phyloP scores from a whole-genome alignment of 768 basidiomycete species.

The Lactifluus pinguis region DNA sequence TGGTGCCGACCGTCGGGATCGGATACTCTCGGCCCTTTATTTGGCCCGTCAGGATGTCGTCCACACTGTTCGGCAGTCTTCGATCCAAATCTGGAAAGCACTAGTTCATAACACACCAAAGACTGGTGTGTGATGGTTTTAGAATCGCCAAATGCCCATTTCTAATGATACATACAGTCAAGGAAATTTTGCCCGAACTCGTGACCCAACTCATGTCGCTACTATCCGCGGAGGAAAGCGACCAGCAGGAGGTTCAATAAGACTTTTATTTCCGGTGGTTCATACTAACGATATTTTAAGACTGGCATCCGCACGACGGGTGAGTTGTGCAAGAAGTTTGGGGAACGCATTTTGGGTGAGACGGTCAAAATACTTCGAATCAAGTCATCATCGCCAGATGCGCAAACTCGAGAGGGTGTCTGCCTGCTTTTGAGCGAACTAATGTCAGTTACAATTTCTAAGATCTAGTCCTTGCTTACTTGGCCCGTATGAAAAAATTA shows the following conservation, averaged over 20 bases:
- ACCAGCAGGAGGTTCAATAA: conserved; percentile 74
- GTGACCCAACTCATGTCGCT: conserved; percentile 68
- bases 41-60: conserved; percentile 91
- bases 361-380: conserved; percentile 71
- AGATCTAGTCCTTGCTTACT: conserved; percentile 1
- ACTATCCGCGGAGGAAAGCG: conserved; percentile 68
- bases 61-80: conserved; percentile 78
- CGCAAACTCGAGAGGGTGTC: conserved; percentile 70
- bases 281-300: conserved; percentile 30
- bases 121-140: conserved; percentile 48
- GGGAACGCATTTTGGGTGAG: conserved; percentile 81
- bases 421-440: conserved; percentile 83
- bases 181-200: conserved; percentile 85
- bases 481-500: conserved; percentile 26
- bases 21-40: conserved; percentile 85
- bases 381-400: conserved; percentile 51
- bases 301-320: conserved; percentile 81
- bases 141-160: neutral
- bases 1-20: conserved; percentile 80
- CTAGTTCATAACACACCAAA: conserved; percentile 90
- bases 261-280: neutral
- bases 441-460: conserved; percentile 43
- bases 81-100: conserved; percentile 97
- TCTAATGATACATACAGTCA: conserved; percentile 37
- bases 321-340: conserved; percentile 92